Base-by-base conservation (phyloP, 495 filamentous ascomycete genomes). In the Talaromyces ruber region DNA sequence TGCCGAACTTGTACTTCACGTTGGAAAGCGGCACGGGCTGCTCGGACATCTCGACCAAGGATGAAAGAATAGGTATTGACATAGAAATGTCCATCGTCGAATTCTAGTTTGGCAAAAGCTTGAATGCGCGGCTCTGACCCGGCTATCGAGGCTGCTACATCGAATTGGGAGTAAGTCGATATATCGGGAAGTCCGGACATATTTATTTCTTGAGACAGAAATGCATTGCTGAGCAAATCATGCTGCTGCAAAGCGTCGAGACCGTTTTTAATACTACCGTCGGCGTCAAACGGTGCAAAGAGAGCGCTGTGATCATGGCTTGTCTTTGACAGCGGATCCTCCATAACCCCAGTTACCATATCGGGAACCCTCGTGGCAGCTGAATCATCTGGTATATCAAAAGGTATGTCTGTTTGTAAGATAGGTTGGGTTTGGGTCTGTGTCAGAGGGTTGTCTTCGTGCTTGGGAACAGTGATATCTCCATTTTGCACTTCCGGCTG, bases 41-140 rank as follows among this genome's bases (percentile, higher is more conserved):
- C 82, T 55, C 76, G 75, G 47, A 85, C 73, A 73, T 90, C 85
- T 64, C 88, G 84, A 53, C 88, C 88, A 24, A 91, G 74, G 21
- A 83, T 81, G 26, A 90, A 80, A 1, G 79, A 79, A 65, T 85
- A 84, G 9, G 86, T 88, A 58, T 83, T 88, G 77, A 88, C 84
- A 68, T 88, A 89, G 68, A 87, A 91, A 67, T 86, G 80, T 14
- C 86, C 86, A 72, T 91, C 88, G 37, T 82, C 77, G 69, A 91
- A 89, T 64, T 84, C 81, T 28, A 91, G 77, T 70, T 87, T 89
- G 32, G 87, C 88, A 72, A 84, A 90, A 28, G 84, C 87, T 66
- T 81, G 76, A 50, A 83, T 82, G 51, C 74, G 73, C 55, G 78
- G 78, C 62, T 81, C 79, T 3, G 79, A 81, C 2, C 77, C 78